These are phyloP conservation scores for Boletus rufocinnamomeus DNA, from an alignment of 768 basidiomycete species.

Conservation along the genomic window DNA sequence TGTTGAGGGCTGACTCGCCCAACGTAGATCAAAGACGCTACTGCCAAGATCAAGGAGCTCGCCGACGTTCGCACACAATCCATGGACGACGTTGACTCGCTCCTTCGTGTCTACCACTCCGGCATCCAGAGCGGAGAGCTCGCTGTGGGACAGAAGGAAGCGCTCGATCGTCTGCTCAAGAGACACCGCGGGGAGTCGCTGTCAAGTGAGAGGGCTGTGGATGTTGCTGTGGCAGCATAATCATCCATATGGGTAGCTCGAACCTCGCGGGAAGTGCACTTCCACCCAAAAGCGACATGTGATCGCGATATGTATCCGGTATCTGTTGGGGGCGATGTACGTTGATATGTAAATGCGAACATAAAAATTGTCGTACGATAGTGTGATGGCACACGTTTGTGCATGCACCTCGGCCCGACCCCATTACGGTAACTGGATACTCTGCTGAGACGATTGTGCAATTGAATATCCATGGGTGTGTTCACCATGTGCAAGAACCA, in stretches of 20 bases:
- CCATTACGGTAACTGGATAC: neutral
- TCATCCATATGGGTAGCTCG: neutral
- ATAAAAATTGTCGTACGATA: neutral
- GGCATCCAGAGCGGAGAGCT: slow-evolving; percentile 92
- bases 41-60: slow-evolving; percentile 98
- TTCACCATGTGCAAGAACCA: neutral
- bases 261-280: neutral
- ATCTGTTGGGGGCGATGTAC: slow-evolving; percentile 14
- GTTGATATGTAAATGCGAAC: neutral
- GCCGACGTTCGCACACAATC: slow-evolving; percentile 98
- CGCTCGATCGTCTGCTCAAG: slow-evolving; percentile 82
- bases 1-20: slow-evolving; percentile 5
- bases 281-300: slow-evolving; percentile 24
- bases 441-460: neutral
- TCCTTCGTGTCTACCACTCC: slow-evolving; percentile 94
- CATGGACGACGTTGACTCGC: slow-evolving; percentile 98
- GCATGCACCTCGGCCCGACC: neutral
- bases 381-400: neutral
- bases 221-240: slow-evolving; percentile 13
- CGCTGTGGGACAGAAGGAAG: slow-evolving; percentile 90
- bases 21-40: slow-evolving; percentile 90
- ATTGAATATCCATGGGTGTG: neutral
- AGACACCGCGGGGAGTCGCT: slow-evolving; percentile 58
- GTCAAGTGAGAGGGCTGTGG: slow-evolving; percentile 2
- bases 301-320: slow-evolving; percentile 18